Base-by-base conservation (phyloP, 805 yeast genomes). In the Candida golubevii region DNA sequence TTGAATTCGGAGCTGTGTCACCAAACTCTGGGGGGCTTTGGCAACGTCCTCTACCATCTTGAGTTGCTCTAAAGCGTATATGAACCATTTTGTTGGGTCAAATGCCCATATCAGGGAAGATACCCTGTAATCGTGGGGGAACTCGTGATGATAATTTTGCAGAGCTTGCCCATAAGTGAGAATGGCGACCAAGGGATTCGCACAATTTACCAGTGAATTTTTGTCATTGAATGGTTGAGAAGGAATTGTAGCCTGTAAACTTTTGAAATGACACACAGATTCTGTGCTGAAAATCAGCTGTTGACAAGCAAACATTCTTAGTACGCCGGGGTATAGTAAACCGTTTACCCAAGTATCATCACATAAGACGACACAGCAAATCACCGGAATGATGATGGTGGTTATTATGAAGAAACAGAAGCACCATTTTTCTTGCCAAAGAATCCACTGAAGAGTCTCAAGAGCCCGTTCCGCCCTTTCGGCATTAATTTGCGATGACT, bases 81-180 rank as follows among this genome's bases (percentile, higher is more conserved):
- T 73, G 40, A 79, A 70, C 83, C 88, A 80, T 69, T 87, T 89
- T 34, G 95, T 84, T 9, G 97, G 97, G 63, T 90, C 98, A 63
- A 80, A 84, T 38, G 84, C 83, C 64, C 80, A 82, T 77, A 82
- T 74, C 49, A 80, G 77, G 44, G 78, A 68, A 6, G 89, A 87
- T 53, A 82, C 82, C 49, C 97, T 75, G 67, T 84, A 89, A 65
- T 90, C 97, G 51, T 85, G 82, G 6, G 97, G 96, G 65, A 90
- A 90, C 67, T 88, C 96, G 68, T 91, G 97, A 68, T 90, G 98
- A 69, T 85, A 91, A 67, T 89, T 90, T 64, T 88, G 95, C 65
- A 81, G 81, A 6, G 95, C 91, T 66, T 90, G 97, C 10, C 98
- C 98, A 59, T 85, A 81, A 0, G 96, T 84, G 12, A 87, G 71